phyloP scores from a whole-genome alignment of 106 monocot genomes.

The Narthecium ossifragum region DNA sequence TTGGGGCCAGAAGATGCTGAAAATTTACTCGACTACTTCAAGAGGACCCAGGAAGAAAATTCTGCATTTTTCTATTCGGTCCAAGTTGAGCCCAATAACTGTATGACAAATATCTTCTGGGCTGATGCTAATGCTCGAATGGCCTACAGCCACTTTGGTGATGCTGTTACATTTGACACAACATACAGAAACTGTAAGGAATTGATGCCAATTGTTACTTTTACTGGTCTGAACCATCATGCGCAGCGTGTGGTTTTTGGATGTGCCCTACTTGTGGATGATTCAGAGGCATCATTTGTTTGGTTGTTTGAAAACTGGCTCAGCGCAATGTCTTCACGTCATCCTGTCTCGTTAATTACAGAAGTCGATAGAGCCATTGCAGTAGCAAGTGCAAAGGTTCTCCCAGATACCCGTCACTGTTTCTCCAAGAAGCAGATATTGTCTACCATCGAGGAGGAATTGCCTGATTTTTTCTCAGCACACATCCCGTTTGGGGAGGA shows the following conservation, averaged over 20 bases:
- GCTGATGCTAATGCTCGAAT: constrained; percentile 68
- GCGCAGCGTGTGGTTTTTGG: constrained; percentile 56
- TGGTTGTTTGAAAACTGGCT: constrained; percentile 68
- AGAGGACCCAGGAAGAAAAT: constrained; percentile 42
- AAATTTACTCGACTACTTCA: constrained; percentile 50
- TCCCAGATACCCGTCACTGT: constrained; percentile 43
- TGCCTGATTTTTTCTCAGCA: constrained; percentile 25
- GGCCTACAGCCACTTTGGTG: constrained; percentile 73
- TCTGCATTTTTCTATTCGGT: constrained; percentile 62
- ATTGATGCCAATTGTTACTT: constrained; percentile 52
- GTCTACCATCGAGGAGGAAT: constrained; percentile 34
- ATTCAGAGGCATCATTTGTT: constrained; percentile 58
- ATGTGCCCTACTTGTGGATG: constrained; percentile 64
- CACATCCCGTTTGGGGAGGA: constrained; percentile 40
- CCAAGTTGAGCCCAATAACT: constrained; percentile 45
- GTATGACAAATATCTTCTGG: constrained; percentile 67
- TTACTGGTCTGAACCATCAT: constrained; percentile 65
- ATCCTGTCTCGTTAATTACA: constrained; percentile 50
- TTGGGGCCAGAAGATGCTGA: constrained; percentile 65
- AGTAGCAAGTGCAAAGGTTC: constrained; percentile 32
- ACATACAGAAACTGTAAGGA: constrained; percentile 48
- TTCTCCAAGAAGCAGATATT: constrained; percentile 53
- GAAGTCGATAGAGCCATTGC: constrained; percentile 36
- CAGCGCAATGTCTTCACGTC: constrained; percentile 39
- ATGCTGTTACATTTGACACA: constrained; percentile 51